Evolutionary conservation across 768 basidiomycete species (phyloP).

Genomic region (Mrakia gelida): DNA sequence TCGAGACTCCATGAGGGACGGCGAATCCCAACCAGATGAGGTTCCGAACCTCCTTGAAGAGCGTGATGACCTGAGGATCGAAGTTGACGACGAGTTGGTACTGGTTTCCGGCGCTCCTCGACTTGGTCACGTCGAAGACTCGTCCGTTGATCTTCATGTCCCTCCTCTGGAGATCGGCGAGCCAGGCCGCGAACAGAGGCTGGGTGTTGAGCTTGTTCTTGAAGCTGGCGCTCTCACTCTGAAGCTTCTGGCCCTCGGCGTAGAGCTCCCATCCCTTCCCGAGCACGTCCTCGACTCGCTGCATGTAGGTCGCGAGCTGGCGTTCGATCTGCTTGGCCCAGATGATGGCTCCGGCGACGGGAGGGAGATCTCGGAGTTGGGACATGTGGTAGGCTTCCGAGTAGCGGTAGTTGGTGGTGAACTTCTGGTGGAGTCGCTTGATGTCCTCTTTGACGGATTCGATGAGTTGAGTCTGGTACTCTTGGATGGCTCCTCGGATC

Average conservation of each 20-base stretch:
- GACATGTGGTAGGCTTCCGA: slow-evolving; percentile 98
- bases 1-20: slow-evolving; percentile 88
- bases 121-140: slow-evolving; percentile 71
- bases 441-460: slow-evolving; percentile 99
- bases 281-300: slow-evolving; percentile 95
- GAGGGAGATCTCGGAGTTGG: slow-evolving; percentile 94
- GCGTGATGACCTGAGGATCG: slow-evolving; percentile 93
- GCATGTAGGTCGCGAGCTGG: slow-evolving; percentile 95
- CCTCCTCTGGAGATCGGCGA: slow-evolving; percentile 87
- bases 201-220: slow-evolving; percentile 92
- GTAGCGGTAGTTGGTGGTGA: slow-evolving; percentile 92
- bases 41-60: slow-evolving; percentile 98
- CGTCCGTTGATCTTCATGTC: slow-evolving; percentile 89
- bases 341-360: slow-evolving; percentile 96
- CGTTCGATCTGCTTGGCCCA: slow-evolving; percentile 99
- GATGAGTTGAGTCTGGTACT: slow-evolving; percentile 97
- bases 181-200: slow-evolving; percentile 93
- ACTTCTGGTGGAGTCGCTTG: slow-evolving; percentile 92
- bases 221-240: slow-evolving; percentile 85
- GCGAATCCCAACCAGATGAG: slow-evolving; percentile 92
- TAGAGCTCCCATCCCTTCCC: slow-evolving; percentile 97
- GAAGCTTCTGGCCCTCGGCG: slow-evolving; percentile 97
- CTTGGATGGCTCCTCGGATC: slow-evolving; percentile 98
- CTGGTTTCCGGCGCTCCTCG: slow-evolving; percentile 48
- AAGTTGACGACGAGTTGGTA: slow-evolving; percentile 94